These are phyloP conservation scores for Microdochium nivale DNA, from an alignment of 2,329 filamentous ascomycete genomes.

Conservation along the genomic window DNA sequence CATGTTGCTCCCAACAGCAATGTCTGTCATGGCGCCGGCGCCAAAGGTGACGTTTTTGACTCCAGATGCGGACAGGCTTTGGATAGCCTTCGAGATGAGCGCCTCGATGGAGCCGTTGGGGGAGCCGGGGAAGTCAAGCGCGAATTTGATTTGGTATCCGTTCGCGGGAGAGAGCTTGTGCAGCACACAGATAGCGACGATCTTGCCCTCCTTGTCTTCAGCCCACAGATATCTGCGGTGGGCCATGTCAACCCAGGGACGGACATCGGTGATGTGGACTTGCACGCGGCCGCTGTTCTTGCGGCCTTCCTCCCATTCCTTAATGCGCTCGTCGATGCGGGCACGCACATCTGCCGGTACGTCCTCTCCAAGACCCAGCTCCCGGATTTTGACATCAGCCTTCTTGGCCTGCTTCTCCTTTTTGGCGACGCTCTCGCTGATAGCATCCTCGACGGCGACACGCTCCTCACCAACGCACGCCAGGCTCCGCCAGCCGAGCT, in stretches of 20 bases:
- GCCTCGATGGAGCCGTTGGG: slow-evolving; percentile 84
- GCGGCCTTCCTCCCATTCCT: slow-evolving; percentile 71
- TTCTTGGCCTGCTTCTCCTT: slow-evolving; percentile 69
- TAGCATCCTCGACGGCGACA: slow-evolving; percentile 65
- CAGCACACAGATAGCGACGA: slow-evolving; percentile 73
- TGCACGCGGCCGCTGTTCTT: slow-evolving; percentile 61
- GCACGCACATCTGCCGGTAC: slow-evolving; percentile 57
- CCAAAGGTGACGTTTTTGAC: slow-evolving; percentile 74
- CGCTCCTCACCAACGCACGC: slow-evolving; percentile 86
- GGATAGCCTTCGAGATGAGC: slow-evolving; percentile 50
- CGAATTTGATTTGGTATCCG: slow-evolving; percentile 93
- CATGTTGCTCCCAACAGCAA: slow-evolving; percentile 75
- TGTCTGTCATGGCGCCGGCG: slow-evolving; percentile 65
- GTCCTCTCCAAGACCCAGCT: slow-evolving; percentile 56
- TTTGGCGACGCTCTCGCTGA: slow-evolving; percentile 43
- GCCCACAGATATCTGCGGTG: slow-evolving; percentile 85
- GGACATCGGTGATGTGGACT: slow-evolving; percentile 83
- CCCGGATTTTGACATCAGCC: slow-evolving; percentile 59
- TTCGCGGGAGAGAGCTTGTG: slow-evolving; percentile 72
- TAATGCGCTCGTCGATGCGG: slow-evolving; percentile 63
- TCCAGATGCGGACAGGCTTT: slow-evolving; percentile 47
- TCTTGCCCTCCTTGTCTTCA: slow-evolving; percentile 60
- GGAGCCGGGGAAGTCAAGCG: slow-evolving; percentile 82
- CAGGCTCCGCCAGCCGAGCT: slow-evolving; percentile 80
- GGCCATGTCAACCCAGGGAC: slow-evolving; percentile 74